phyloP scores from a whole-genome alignment of 768 basidiomycete species.

The Amanita phalloides region DNA sequence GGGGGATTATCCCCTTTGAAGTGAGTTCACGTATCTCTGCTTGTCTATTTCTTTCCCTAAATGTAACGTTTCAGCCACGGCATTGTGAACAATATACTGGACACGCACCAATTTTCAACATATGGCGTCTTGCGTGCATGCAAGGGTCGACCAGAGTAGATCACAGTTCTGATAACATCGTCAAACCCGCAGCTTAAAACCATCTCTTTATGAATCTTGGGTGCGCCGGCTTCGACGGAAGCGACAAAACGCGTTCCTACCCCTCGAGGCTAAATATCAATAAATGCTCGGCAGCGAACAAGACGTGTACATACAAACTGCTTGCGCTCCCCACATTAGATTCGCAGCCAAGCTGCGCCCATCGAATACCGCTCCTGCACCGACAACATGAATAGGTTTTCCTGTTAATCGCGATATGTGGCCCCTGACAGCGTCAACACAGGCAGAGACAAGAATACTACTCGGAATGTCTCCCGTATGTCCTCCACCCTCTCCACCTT shows the following conservation, averaged over 20 bases:
- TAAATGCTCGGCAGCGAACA: not conserved
- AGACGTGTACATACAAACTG: constrained; percentile 52
- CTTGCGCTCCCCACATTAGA: constrained; percentile 82
- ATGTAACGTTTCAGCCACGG: not conserved
- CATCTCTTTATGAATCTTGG: constrained; percentile 77
- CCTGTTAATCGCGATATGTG: constrained; percentile 73
- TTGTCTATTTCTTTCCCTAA: constrained; percentile 67
- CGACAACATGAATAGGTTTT: constrained; percentile 77
- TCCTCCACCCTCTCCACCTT: constrained; percentile 88
- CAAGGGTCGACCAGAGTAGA: constrained; percentile 84
- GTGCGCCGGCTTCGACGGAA: constrained; percentile 67
- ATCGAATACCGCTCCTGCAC: constrained; percentile 88
- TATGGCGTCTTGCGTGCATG: constrained; percentile 80
- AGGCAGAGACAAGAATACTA: constrained; percentile 83
- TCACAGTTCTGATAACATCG: constrained; percentile 76
- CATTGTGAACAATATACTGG: not conserved
- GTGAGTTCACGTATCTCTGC: constrained; percentile 79
- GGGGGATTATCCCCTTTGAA: constrained; percentile 73
- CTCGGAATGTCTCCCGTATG: constrained; percentile 81
- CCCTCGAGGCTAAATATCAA: constrained; percentile 27
- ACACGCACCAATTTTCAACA: constrained; percentile 67
- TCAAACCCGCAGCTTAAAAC: constrained; percentile 62
- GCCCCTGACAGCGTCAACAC: constrained; percentile 76
- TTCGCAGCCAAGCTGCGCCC: constrained; percentile 84
- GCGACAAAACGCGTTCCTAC: constrained; percentile 88